Percentiles rank a stretch among this genome's conserved stretches.
These are phyloP conservation scores for Cocos nucifera DNA, from an alignment of 176 grass and related monocot genomes.

Conservation along the genomic window DNA sequence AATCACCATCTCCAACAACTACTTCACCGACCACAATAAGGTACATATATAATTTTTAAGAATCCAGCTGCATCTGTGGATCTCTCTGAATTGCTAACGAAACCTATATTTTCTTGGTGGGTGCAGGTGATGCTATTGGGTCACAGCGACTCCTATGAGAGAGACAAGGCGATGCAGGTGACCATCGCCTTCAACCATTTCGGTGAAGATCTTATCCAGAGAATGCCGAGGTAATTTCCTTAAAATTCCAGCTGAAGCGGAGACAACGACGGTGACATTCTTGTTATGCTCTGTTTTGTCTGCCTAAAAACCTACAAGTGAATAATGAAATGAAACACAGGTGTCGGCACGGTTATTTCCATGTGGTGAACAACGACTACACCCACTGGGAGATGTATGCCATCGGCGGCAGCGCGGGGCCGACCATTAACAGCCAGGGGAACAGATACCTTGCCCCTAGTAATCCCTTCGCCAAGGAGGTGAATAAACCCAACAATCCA, in stretches of 20 bases:
- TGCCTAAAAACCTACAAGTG: too few species aligned
- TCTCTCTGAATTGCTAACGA: too few species aligned
- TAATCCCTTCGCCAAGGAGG: constrained; percentile 52
- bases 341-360: constrained; percentile 60
- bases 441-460: constrained; percentile 55
- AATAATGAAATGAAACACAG: neutral
- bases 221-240: constrained; percentile 51
- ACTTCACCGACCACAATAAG: constrained; percentile 90
- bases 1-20: constrained; percentile 76
- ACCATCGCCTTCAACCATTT: constrained; percentile 93
- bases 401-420: constrained; percentile 49
- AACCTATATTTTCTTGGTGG: neutral
- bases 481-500: neutral
- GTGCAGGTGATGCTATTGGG: constrained; percentile 79
- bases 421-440: constrained; percentile 66
- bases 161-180: constrained; percentile 84
- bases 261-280: neutral
- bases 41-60: constrained; percentile 7
- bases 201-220: constrained; percentile 68
- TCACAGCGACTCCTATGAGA: constrained; percentile 74
- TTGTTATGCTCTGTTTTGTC: neutral
- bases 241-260: neutral
- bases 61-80: too few species aligned
- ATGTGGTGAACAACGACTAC: constrained; percentile 72
- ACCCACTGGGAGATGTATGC: constrained; percentile 71